Percentiles rank a stretch among this genome's conserved stretches.
Evolutionary conservation across 2,329 filamentous ascomycete genomes (phyloP).

Genomic region (Sphaerostilbella broomeana): DNA sequence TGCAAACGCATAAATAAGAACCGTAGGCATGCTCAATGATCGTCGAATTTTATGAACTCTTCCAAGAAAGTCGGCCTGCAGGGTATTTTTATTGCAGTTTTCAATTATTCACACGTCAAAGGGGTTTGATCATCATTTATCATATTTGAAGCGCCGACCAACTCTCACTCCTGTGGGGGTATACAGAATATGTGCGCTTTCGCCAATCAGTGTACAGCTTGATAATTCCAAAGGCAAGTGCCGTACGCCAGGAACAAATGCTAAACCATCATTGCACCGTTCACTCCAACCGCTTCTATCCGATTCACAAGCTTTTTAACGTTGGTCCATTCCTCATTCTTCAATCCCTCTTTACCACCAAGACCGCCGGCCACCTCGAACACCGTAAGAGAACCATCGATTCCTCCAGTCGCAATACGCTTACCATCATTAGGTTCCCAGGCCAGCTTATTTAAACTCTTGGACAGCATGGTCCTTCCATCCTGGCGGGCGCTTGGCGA

Average conservation of each 20-base stretch:
- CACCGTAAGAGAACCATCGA: slow-evolving; percentile 83
- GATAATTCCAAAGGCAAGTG: slow-evolving; percentile 6
- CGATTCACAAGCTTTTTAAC: slow-evolving; percentile 84
- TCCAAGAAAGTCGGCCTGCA: too few species aligned
- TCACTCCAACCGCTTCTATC: slow-evolving; percentile 56
- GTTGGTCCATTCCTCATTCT: slow-evolving; percentile 84
- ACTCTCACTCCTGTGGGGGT: slow-evolving; percentile 10
- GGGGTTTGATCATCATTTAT: too few species aligned
- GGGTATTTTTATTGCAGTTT: too few species aligned
- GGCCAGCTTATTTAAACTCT: slow-evolving; percentile 86
- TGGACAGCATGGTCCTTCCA: slow-evolving; percentile 63
- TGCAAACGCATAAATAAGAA: too few species aligned
- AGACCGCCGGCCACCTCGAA: slow-evolving; percentile 84
- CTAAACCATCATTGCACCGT: slow-evolving; percentile 39
- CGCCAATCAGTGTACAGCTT: slow-evolving; percentile 5
- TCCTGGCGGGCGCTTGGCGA: slow-evolving; percentile 62
- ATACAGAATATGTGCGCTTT: slow-evolving; percentile 11
- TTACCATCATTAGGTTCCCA: slow-evolving; percentile 91
- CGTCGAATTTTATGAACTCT: too few species aligned
- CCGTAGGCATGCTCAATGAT: too few species aligned
- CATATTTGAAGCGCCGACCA: too few species aligned
- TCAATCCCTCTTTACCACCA: slow-evolving; percentile 76
- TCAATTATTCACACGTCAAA: too few species aligned
- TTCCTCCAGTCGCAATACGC: slow-evolving; percentile 79
- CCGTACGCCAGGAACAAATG: slow-evolving; percentile 2